Conservation (phyloP, 495 filamentous ascomycete species). For the Aspergillus conjunctus region DNA sequence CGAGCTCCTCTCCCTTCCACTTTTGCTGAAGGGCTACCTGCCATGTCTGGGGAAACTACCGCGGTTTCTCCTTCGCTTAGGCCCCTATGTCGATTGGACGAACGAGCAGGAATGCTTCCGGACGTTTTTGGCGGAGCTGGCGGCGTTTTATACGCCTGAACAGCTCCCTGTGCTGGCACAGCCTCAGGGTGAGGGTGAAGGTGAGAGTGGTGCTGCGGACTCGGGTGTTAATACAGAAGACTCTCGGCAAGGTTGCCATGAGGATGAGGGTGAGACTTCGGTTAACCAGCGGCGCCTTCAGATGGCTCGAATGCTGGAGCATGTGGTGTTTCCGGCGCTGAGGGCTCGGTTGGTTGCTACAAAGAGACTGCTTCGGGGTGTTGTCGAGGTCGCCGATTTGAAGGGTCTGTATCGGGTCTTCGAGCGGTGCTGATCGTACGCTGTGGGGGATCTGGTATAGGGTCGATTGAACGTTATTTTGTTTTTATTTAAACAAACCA, state of each 20-base stretch:
- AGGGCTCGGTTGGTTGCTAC: slow-evolving; percentile 84
- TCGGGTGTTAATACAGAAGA: background rate
- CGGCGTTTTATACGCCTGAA: slow-evolving; percentile 89
- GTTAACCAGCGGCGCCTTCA: slow-evolving; percentile 63
- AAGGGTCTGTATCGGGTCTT: slow-evolving; percentile 98
- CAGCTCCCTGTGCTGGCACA: slow-evolving; percentile 62
- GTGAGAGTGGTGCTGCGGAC: background rate
- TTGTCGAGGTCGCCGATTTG: slow-evolving; percentile 89
- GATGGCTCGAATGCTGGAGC: slow-evolving; percentile 71
- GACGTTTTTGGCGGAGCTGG: slow-evolving; percentile 83
- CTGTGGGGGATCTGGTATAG: background rate
- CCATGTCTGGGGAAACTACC: slow-evolving; percentile 86
- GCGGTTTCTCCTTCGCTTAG: slow-evolving; percentile 81
- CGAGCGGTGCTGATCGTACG: slow-evolving; percentile 73
- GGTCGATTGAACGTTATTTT: background rate
- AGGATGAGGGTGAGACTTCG: slow-evolving; percentile 42
- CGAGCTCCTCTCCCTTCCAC: slow-evolving; percentile 74
- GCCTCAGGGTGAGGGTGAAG: slow-evolving; percentile 11
- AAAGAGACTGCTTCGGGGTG: slow-evolving; percentile 70
- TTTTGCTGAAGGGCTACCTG: slow-evolving; percentile 86
- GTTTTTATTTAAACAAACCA: too few relatives aligned
- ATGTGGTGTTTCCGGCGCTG: slow-evolving; percentile 86
- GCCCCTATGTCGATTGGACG: slow-evolving; percentile 85
- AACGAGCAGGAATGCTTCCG: slow-evolving; percentile 86
- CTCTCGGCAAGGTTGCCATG: slow-evolving; percentile 14